Conservation (phyloP, 2,329 filamentous ascomycete genomes). For the Diaporthe destruens region DNA sequence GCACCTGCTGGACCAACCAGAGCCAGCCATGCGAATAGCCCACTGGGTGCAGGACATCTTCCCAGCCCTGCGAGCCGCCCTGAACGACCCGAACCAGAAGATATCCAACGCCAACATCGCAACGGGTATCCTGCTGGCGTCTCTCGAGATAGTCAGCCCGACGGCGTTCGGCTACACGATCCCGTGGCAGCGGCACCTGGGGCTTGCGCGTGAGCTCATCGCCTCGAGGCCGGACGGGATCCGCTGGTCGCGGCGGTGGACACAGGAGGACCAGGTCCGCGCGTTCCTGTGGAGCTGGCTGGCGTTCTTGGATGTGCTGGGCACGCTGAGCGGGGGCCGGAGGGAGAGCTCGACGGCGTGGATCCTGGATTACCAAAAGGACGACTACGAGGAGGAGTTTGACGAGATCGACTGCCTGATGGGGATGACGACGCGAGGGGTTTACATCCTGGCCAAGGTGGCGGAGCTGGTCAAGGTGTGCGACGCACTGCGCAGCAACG, state of each 20-base stretch:
- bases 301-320: slow-evolving; percentile 84
- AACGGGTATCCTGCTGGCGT: slow-evolving; percentile 87
- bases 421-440: slow-evolving; percentile 80
- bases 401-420: slow-evolving; percentile 85
- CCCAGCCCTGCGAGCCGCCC: slow-evolving; percentile 75
- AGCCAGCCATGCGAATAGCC: slow-evolving; percentile 83
- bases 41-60: slow-evolving; percentile 85
- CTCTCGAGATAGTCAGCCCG: slow-evolving; percentile 85
- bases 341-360: slow-evolving; percentile 61
- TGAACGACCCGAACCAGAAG: slow-evolving; percentile 70
- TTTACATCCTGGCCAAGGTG: slow-evolving; percentile 78
- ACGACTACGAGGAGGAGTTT: slow-evolving; percentile 64
- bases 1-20: slow-evolving; percentile 77
- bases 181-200: slow-evolving; percentile 84
- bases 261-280: slow-evolving; percentile 69
- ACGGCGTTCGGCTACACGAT: slow-evolving; percentile 85
- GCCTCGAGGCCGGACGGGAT: slow-evolving; percentile 65
- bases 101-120: slow-evolving; percentile 81
- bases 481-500: slow-evolving; percentile 71
- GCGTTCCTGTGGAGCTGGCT: slow-evolving; percentile 87
- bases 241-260: slow-evolving; percentile 60
- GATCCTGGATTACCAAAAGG: slow-evolving; percentile 64
- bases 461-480: slow-evolving; percentile 78
- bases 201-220: slow-evolving; percentile 81
- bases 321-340: slow-evolving; percentile 73